Evolutionary conservation across 495 filamentous ascomycete species (phyloP).

Genomic region (Neurospora sp.): DNA sequence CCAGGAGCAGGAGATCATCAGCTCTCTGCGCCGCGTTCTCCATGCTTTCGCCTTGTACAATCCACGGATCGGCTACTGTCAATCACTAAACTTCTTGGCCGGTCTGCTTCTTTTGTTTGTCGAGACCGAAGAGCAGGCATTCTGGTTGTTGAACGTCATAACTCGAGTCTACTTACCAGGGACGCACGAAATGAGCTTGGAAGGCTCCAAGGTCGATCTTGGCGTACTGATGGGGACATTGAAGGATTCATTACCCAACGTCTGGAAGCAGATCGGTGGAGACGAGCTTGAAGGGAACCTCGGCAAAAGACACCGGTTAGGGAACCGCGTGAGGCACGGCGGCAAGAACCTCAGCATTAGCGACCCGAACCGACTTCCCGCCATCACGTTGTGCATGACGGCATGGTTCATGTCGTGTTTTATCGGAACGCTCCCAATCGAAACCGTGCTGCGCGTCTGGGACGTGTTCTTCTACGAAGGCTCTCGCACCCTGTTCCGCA

Average conservation of each 20-base stretch:
- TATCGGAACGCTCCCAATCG: slow-evolving; percentile 84
- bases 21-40: slow-evolving; percentile 72
- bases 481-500: slow-evolving; percentile 86
- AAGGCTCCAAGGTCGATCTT: slow-evolving; percentile 90
- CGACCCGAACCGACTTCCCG: slow-evolving; percentile 56
- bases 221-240: slow-evolving; percentile 83
- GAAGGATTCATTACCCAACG: slow-evolving; percentile 69
- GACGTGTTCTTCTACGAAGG: slow-evolving; percentile 95
- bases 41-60: slow-evolving; percentile 84
- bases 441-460: slow-evolving; percentile 87
- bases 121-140: slow-evolving; percentile 74
- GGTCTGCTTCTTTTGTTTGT: slow-evolving; percentile 91
- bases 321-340: slow-evolving; percentile 24
- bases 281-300: slow-evolving; percentile 49
- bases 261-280: slow-evolving; percentile 83
- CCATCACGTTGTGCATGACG: slow-evolving; percentile 85
- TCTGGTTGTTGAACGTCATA: slow-evolving; percentile 91
- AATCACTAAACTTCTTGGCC: slow-evolving; percentile 95
- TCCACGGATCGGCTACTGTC: slow-evolving; percentile 87
- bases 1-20: slow-evolving; percentile 66
- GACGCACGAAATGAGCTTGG: slow-evolving; percentile 84
- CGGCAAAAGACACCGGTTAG: slow-evolving; percentile 26
- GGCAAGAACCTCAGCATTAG: slow-evolving; percentile 15
- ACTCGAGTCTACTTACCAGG: slow-evolving; percentile 81
- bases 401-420: slow-evolving; percentile 99